Percentiles rank a stretch among this genome's conserved stretches.
Conservation (phyloP, 768 basidiomycete species). For the Mycena chlorophos region DNA sequence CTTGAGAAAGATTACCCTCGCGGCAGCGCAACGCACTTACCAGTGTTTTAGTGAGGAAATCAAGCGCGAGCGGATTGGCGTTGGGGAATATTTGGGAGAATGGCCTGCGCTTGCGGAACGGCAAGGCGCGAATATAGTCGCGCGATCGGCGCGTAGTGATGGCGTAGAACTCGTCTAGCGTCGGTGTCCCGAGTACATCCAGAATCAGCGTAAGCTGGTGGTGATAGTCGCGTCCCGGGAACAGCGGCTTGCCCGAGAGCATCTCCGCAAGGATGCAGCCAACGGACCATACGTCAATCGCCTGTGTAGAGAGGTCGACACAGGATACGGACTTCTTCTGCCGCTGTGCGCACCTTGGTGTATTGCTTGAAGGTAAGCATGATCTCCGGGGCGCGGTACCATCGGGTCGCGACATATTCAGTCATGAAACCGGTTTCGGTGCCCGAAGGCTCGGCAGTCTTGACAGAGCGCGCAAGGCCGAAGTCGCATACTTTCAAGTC, state of each 20-base stretch:
- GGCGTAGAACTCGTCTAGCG: conserved; percentile 95
- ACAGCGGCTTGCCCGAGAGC: conserved; percentile 94
- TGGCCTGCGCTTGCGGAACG: conserved; percentile 85
- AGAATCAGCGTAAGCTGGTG: conserved; percentile 95
- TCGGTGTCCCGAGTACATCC: conserved; percentile 95
- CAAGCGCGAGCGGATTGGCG: conserved; percentile 75
- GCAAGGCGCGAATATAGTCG: conserved; percentile 93
- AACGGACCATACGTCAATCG: conserved; percentile 88
- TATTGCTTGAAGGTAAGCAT: conserved; percentile 99
- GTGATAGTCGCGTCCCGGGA: conserved; percentile 96
- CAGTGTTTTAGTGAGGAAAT: conserved; percentile 42
- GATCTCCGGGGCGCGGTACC: conserved; percentile 99
- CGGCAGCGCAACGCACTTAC: neutral
- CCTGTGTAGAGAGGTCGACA: conserved; percentile 37
- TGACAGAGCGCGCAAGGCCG: conserved; percentile 88
- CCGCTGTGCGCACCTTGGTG: conserved; percentile 65
- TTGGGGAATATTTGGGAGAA: conserved; percentile 89
- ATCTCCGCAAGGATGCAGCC: conserved; percentile 93
- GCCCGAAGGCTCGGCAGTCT: conserved; percentile 80
- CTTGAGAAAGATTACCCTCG: neutral
- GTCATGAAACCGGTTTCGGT: conserved; percentile 92
- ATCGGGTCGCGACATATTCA: conserved; percentile 96
- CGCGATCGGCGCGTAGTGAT: conserved; percentile 90
- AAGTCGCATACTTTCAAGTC: conserved; percentile 96
- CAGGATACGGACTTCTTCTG: too few relatives aligned